Percentiles rank a stretch among this genome's conserved stretches.
Evolutionary conservation across 164 flowering plant genomes (phyloP).

Genomic region (Vitis rotundifolia): DNA sequence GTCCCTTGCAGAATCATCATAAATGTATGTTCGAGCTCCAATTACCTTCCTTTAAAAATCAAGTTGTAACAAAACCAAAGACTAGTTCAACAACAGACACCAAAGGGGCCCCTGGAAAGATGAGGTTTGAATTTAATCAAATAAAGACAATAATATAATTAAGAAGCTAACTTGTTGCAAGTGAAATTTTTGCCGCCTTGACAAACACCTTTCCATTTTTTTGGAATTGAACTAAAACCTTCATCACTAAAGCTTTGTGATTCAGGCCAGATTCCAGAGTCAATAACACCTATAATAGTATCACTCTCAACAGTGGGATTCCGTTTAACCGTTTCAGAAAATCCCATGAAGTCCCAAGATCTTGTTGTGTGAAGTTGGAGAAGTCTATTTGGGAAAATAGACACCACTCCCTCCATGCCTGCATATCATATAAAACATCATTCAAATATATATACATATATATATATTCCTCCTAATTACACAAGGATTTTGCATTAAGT

Average conservation of each 20-base stretch:
- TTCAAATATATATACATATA: no score
- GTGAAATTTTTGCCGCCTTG: slow-evolving; percentile 27
- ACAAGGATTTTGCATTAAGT: background rate
- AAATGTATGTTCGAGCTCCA: slow-evolving; percentile 18
- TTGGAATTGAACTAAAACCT: slow-evolving; percentile 31
- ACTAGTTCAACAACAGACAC: background rate
- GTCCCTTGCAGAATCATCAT: slow-evolving; percentile 5
- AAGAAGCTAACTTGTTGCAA: slow-evolving; percentile 31
- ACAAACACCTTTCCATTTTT: slow-evolving; percentile 36
- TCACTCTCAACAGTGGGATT: slow-evolving; percentile 23
- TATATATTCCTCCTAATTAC: no score
- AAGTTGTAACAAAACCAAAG: background rate
- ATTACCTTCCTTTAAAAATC: slow-evolving; percentile 16
- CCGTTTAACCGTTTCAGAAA: slow-evolving; percentile 8
- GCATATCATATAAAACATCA: background rate
- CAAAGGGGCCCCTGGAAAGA: background rate
- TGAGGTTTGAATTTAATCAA: no score
- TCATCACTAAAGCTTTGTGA: slow-evolving; percentile 24
- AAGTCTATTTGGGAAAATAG: slow-evolving; percentile 29
- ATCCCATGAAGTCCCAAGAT: slow-evolving; percentile 50
- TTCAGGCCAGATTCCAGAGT: slow-evolving; percentile 37
- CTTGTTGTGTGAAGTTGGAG: slow-evolving; percentile 38
- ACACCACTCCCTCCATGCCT: slow-evolving; percentile 36
- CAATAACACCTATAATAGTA: slow-evolving; percentile 31
- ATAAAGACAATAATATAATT: no score